Evolutionary conservation across 306 rosid genomes (phyloP).

Genomic region (Quercus glauca): DNA sequence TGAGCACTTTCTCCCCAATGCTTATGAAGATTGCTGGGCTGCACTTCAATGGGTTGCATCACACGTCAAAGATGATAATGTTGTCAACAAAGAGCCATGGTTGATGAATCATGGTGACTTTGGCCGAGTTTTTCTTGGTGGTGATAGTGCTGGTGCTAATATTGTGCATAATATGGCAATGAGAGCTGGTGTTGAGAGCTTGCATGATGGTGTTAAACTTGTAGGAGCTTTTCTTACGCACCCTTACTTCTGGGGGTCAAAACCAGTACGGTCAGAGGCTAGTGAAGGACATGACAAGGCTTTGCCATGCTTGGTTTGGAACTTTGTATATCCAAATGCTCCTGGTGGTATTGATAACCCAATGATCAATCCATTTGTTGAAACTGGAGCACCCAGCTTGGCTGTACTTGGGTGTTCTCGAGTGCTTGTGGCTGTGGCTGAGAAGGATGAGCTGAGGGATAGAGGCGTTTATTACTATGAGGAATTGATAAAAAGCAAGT

Average conservation of each 20-base stretch:
- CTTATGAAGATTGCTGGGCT: slow-evolving; percentile 39
- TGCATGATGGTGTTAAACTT: slow-evolving; percentile 31
- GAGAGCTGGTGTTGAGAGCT: slow-evolving; percentile 42
- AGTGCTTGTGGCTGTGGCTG: slow-evolving; percentile 31
- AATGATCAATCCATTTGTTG: slow-evolving; percentile 26
- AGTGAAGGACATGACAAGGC: slow-evolving; percentile 3
- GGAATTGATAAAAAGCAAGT: slow-evolving; percentile 31
- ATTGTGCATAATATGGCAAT: slow-evolving; percentile 38
- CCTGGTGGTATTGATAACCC: slow-evolving; percentile 43
- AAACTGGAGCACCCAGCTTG: slow-evolving; percentile 35
- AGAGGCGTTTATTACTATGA: slow-evolving; percentile 37
- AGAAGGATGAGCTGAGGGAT: slow-evolving; percentile 25
- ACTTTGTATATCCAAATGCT: slow-evolving; percentile 34
- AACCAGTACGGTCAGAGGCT: slow-evolving; percentile 23
- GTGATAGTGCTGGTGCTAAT: slow-evolving; percentile 52
- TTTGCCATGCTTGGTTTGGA: slow-evolving; percentile 19
- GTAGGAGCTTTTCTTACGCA: slow-evolving; percentile 35
- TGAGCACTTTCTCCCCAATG: slow-evolving; percentile 35
- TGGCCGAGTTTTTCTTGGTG: slow-evolving; percentile 33
- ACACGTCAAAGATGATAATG: background rate
- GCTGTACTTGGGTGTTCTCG: slow-evolving; percentile 32
- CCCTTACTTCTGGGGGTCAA: slow-evolving; percentile 44
- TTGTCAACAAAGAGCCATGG: slow-evolving; percentile 36
- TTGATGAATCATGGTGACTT: slow-evolving; percentile 28
- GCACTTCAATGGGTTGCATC: slow-evolving; percentile 33